Percentiles rank a stretch among this genome's conserved stretches.
phyloP scores from a whole-genome alignment of 331 rosid genomes.

The Erythrophleum ivorense region DNA sequence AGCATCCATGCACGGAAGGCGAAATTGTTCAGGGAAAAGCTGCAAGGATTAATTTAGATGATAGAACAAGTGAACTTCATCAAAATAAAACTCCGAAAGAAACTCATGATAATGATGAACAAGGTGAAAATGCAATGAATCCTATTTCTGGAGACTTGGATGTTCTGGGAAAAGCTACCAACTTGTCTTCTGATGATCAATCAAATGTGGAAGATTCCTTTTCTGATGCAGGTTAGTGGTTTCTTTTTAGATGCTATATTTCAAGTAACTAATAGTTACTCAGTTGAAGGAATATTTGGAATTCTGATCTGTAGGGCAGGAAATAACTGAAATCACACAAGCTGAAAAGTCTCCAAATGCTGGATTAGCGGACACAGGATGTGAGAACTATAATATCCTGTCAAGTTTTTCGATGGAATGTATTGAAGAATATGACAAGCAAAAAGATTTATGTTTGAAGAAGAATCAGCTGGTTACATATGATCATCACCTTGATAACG shows the following conservation, averaged over 20 bases:
- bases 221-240: slow-evolving; percentile 38
- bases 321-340: slow-evolving; percentile 42
- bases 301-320: slow-evolving; percentile 48
- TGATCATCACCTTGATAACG: slow-evolving; percentile 41
- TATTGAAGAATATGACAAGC: slow-evolving; percentile 39
- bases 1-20: background rate
- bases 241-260: slow-evolving; percentile 13
- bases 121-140: slow-evolving; percentile 1
- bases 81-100: slow-evolving; percentile 18
- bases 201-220: slow-evolving; percentile 10
- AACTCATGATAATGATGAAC: background rate
- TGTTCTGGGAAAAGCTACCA: slow-evolving; percentile 21
- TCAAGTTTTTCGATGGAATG: slow-evolving; percentile 30
- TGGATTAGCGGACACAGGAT: slow-evolving; percentile 39
- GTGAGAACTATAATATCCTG: slow-evolving; percentile 34
- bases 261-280: background rate
- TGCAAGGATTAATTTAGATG: slow-evolving; percentile 29
- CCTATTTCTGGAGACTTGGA: background rate
- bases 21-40: background rate
- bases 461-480: slow-evolving; percentile 37
- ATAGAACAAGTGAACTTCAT: slow-evolving; percentile 31
- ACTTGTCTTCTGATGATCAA: slow-evolving; percentile 26
- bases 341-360: slow-evolving; percentile 41
- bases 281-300: background rate
- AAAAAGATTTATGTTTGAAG: slow-evolving; percentile 38